Conservation (phyloP, 768 basidiomycete species). For the Tylopilus balloui region DNA sequence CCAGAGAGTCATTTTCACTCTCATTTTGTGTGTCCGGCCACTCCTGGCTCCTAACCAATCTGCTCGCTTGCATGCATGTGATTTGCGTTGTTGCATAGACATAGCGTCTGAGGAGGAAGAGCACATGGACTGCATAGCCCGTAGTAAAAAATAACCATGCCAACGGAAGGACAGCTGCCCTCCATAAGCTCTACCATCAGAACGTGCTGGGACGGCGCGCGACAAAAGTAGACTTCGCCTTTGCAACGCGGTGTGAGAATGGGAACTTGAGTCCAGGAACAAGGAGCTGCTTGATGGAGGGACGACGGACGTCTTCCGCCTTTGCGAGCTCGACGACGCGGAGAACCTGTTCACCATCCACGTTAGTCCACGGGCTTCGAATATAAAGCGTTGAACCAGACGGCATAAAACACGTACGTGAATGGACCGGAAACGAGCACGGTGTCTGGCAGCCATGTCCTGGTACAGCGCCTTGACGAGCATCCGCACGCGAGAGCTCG, state of each 20-base stretch:
- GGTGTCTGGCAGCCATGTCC: slow-evolving; percentile 99
- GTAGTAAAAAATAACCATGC: slow-evolving; percentile 3
- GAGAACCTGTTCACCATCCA: slow-evolving; percentile 64
- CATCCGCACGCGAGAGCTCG: slow-evolving; percentile 89
- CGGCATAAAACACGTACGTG: slow-evolving; percentile 56
- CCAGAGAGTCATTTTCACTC: too few relatives aligned
- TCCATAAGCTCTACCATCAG: slow-evolving; percentile 26
- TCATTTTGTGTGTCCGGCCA: too few relatives aligned
- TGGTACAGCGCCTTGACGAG: slow-evolving; percentile 97
- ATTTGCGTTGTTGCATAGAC: slow-evolving; percentile 16
- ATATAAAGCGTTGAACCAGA: not conserved
- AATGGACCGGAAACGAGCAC: slow-evolving; percentile 98
- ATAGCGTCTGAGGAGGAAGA: slow-evolving; percentile 1
- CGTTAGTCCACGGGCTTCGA: not conserved
- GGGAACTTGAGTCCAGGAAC: slow-evolving; percentile 93
- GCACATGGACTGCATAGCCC: slow-evolving; percentile 14
- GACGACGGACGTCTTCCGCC: slow-evolving; percentile 85
- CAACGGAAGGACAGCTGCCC: not conserved
- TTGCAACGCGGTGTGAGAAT: slow-evolving; percentile 83
- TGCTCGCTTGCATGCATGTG: not conserved
- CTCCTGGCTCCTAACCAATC: too few relatives aligned
- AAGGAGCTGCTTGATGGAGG: slow-evolving; percentile 97
- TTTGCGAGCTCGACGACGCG: slow-evolving; percentile 96
- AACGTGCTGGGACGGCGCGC: slow-evolving; percentile 77
- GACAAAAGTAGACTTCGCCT: slow-evolving; percentile 75